A percentile compares a stretch with the other conserved stretches of the same genome.
Conservation (phyloP, 257 asterid genomes). For the Rauvolfia tetraphylla region DNA sequence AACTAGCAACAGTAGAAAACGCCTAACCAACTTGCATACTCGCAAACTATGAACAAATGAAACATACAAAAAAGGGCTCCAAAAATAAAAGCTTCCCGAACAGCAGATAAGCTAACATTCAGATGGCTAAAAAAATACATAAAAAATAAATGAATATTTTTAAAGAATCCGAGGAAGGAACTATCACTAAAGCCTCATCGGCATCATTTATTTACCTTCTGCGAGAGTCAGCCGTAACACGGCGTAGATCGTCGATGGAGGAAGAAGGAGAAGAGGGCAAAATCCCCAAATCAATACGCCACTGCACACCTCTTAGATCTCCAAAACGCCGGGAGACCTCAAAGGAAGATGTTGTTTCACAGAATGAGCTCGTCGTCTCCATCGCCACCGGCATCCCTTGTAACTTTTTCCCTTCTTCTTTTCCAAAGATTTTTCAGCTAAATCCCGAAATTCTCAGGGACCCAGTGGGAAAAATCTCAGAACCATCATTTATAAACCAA, state of each 20-base stretch:
- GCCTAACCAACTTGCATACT: not conserved
- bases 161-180: not conserved
- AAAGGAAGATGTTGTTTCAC: slow-evolving; percentile 33
- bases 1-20: not conserved
- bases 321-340: slow-evolving; percentile 38
- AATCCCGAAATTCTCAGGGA: slow-evolving; percentile 4
- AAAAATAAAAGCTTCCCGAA: not conserved
- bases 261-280: slow-evolving; percentile 66
- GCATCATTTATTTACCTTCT: slow-evolving; percentile 59
- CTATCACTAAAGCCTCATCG: not conserved
- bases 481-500: not conserved
- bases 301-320: slow-evolving; percentile 80
- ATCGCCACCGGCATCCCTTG: slow-evolving; percentile 4
- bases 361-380: slow-evolving; percentile 23
- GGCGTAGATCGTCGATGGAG: slow-evolving; percentile 77
- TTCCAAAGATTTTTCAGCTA: not conserved
- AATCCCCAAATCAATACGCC: slow-evolving; percentile 96
- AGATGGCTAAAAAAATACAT: not conserved
- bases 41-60: not conserved
- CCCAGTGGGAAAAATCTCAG: slow-evolving; percentile 8
- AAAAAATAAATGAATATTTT: not conserved
- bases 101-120: not conserved
- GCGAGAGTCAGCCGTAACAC: slow-evolving; percentile 81
- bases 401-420: not conserved
- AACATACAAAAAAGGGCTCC: not conserved